These are phyloP conservation scores for Beauveria caledonica DNA, from an alignment of 2,329 filamentous ascomycete genomes.

Conservation along the genomic window DNA sequence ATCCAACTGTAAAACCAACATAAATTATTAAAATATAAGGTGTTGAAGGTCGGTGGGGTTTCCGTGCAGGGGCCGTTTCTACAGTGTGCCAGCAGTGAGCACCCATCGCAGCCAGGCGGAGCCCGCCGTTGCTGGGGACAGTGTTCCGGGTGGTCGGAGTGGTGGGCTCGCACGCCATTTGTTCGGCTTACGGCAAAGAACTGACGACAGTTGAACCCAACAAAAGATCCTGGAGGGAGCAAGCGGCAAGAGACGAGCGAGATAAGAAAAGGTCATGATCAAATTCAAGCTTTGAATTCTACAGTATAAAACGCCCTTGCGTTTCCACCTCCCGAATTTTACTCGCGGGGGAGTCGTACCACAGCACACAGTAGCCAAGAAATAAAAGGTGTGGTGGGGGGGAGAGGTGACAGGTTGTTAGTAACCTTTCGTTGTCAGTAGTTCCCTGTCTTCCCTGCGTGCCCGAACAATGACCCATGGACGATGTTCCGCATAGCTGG, in stretches of 20 bases:
- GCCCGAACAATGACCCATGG: neutral
- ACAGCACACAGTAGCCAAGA: neutral
- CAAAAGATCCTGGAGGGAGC: neutral
- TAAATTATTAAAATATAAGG: neutral
- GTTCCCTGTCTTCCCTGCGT: too few relatives aligned
- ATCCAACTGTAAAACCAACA: neutral
- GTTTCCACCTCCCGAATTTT: neutral
- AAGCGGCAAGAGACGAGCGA: neutral
- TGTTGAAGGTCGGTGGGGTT: neutral
- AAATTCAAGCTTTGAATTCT: too few relatives aligned
- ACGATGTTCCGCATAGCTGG: conserved; percentile 9
- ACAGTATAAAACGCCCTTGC: neutral
- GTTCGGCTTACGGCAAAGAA: neutral
- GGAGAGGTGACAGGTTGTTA: neutral
- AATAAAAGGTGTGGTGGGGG: neutral
- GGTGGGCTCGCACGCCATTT: conserved; percentile 1
- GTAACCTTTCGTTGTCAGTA: neutral
- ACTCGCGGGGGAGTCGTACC: neutral
- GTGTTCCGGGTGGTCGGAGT: conserved; percentile 1
- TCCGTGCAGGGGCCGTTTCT: neutral
- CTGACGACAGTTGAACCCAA: neutral
- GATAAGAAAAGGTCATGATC: too few relatives aligned
- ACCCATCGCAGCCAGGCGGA: neutral
- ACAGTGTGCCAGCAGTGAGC: neutral
- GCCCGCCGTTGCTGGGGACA: neutral